Conservation (phyloP, 352 stramenopile genomes). For the Phytopythium cucurbitacearum region DNA sequence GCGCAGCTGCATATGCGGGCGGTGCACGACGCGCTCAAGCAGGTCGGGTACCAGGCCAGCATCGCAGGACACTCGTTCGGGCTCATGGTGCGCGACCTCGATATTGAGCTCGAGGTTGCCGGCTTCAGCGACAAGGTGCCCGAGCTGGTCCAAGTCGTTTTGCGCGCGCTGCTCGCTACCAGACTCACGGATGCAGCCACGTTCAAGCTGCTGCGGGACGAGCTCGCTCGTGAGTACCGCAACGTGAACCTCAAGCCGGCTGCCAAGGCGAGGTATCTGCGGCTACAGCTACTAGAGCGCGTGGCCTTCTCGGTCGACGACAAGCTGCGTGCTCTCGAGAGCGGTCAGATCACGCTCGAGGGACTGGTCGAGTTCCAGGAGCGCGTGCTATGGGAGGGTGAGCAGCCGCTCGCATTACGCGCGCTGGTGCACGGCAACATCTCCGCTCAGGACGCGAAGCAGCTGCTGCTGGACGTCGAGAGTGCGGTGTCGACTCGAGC, state of each 20-base stretch:
- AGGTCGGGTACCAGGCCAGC: conserved; percentile 58
- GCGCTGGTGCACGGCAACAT: conserved; percentile 72
- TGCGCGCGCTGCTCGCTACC: conserved; percentile 31
- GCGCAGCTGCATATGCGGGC: conserved; percentile 64
- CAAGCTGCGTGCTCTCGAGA: conserved; percentile 43
- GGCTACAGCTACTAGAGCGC: conserved; percentile 64
- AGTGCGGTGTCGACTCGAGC: conserved; percentile 1
- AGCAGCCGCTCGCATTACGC: conserved; percentile 11
- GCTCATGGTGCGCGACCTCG: conserved; percentile 51
- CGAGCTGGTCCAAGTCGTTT: conserved; percentile 42
- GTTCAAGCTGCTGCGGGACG: conserved; percentile 47
- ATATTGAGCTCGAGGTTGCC: conserved; percentile 59
- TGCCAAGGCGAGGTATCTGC: conserved; percentile 61
- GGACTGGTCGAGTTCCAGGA: conserved; percentile 26
- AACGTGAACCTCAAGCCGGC: conserved; percentile 65
- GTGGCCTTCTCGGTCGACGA: conserved; percentile 52
- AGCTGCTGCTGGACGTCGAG: conserved; percentile 37
- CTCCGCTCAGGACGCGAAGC: conserved; percentile 21
- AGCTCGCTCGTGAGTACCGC: conserved; percentile 60
- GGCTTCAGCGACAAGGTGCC: conserved; percentile 74
- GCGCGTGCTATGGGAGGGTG: conserved; percentile 15
- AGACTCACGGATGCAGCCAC: conserved; percentile 11
- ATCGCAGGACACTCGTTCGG: conserved; percentile 54
- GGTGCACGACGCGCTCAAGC: conserved; percentile 63
- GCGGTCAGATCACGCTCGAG: conserved; percentile 10